Evolutionary conservation across 805 yeast species (phyloP).

Genomic region (Diddensiella transvaalensis): DNA sequence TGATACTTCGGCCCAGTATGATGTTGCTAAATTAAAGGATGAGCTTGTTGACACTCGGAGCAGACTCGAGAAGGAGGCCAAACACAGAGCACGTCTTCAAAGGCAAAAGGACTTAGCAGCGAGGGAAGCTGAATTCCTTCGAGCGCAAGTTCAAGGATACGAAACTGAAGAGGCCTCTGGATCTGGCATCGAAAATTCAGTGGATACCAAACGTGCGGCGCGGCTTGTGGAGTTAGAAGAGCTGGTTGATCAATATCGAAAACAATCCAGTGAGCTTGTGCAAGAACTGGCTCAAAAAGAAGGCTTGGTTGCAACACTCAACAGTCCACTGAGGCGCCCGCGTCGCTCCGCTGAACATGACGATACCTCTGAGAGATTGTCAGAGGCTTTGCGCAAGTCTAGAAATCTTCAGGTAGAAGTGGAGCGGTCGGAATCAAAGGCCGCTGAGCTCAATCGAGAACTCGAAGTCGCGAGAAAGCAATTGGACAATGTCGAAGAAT

Average conservation of each 20-base stretch:
- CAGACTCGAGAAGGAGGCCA: conserved; percentile 41
- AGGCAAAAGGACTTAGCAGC: conserved; percentile 50
- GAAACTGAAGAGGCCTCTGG: conserved; percentile 36
- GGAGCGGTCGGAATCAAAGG: conserved; percentile 15
- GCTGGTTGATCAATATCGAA: conserved; percentile 54
- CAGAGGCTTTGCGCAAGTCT: conserved; percentile 14
- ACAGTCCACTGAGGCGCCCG: conserved; percentile 18
- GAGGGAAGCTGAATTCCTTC: conserved; percentile 56
- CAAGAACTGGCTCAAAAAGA: conserved; percentile 37
- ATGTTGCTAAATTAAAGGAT: conserved; percentile 28
- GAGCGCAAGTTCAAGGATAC: conserved; percentile 51
- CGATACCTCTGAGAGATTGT: conserved; percentile 8
- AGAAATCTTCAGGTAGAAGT: conserved; percentile 22
- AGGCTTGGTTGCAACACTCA: conserved; percentile 13
- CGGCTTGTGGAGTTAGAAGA: conserved; percentile 40
- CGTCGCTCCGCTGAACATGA: conserved; percentile 8
- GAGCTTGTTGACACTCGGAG: conserved; percentile 31
- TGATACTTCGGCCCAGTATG: conserved; percentile 27
- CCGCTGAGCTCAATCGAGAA: conserved; percentile 18
- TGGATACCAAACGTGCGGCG: conserved; percentile 19
- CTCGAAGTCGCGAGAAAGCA: conserved; percentile 25
- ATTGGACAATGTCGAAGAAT: conserved; percentile 18
- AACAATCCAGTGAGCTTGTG: conserved; percentile 45
- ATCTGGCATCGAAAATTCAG: conserved; percentile 11
- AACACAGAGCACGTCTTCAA: conserved; percentile 38